phyloP scores from a whole-genome alignment of 106 monocot species.

The Agapanthus africanus region DNA sequence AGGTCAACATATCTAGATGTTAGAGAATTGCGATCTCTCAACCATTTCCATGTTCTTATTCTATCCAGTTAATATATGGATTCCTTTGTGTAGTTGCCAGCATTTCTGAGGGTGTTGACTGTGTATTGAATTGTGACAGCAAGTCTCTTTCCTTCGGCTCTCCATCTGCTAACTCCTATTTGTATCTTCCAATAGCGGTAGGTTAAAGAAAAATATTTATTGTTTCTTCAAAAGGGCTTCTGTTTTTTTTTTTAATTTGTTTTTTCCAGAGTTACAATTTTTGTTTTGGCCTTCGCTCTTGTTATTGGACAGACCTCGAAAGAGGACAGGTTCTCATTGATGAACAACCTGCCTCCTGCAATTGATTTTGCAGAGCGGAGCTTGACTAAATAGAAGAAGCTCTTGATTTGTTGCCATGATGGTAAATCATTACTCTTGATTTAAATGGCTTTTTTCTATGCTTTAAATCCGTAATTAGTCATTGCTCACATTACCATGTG shows the following conservation, averaged over 20 bases:
- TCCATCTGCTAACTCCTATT: slow-evolving; percentile 26
- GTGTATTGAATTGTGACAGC: slow-evolving; percentile 69
- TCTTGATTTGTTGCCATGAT: slow-evolving; percentile 69
- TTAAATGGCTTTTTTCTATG: neutral
- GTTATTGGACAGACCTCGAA: slow-evolving; percentile 56
- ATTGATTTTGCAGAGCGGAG: slow-evolving; percentile 59
- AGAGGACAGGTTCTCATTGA: slow-evolving; percentile 56
- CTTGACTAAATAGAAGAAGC: slow-evolving; percentile 42
- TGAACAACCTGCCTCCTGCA: slow-evolving; percentile 44
- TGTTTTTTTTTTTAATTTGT: neutral
- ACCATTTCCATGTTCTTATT: too few relatives aligned
- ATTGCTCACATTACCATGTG: neutral
- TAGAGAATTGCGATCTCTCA: too few relatives aligned
- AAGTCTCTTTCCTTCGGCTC: slow-evolving; percentile 11
- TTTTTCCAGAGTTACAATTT: neutral
- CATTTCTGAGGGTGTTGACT: slow-evolving; percentile 39
- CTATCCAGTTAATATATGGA: too few relatives aligned
- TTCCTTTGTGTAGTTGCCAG: slow-evolving; percentile 31
- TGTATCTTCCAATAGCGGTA: slow-evolving; percentile 79
- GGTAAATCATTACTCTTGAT: slow-evolving; percentile 34
- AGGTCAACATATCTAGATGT: too few relatives aligned
- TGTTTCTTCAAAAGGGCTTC: neutral
- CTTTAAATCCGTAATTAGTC: neutral
- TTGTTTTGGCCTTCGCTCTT: neutral
- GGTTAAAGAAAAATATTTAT: slow-evolving; percentile 1